Evolutionary conservation across 768 basidiomycete genomes (phyloP).

Genomic region (Leucosporidium creatinivorum): DNA sequence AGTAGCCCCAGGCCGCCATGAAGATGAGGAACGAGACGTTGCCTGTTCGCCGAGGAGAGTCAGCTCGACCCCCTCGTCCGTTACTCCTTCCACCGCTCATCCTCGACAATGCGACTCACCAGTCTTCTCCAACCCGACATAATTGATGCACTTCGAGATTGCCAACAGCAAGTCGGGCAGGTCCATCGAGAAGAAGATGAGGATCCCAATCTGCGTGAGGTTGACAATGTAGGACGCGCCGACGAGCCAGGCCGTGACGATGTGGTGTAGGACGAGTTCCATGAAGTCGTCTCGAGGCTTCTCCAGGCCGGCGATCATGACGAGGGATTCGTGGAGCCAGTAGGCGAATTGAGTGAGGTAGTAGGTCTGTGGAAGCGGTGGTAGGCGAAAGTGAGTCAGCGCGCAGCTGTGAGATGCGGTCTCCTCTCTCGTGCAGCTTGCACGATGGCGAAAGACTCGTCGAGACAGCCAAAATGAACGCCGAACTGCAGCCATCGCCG

Average conservation of each 20-base stretch:
- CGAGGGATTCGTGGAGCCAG: conserved; percentile 85
- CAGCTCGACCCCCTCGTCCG: no score
- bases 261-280: conserved; percentile 74
- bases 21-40: conserved; percentile 43
- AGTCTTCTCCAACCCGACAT: conserved; percentile 53
- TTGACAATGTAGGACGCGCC: conserved; percentile 66
- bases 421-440: no score
- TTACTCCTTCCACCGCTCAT: no score
- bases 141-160: conserved; percentile 77
- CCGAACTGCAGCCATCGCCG: no score
- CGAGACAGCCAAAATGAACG: no score
- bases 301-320: conserved; percentile 75
- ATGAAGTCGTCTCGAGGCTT: conserved; percentile 87
- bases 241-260: conserved; percentile 90
- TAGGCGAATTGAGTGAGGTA: conserved; percentile 83
- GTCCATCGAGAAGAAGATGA: conserved; percentile 95
- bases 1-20: conserved; percentile 33
- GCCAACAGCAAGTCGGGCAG: conserved; percentile 77
- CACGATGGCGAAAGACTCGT: no score
- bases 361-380: conserved; percentile 52
- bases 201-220: conserved; percentile 72
- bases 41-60: conserved; percentile 49
- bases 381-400: no score
- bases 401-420: no score
- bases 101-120: neutral